These are phyloP conservation scores for Scleroderma citrinum DNA, from an alignment of 768 basidiomycete species.

Conservation along the genomic window DNA sequence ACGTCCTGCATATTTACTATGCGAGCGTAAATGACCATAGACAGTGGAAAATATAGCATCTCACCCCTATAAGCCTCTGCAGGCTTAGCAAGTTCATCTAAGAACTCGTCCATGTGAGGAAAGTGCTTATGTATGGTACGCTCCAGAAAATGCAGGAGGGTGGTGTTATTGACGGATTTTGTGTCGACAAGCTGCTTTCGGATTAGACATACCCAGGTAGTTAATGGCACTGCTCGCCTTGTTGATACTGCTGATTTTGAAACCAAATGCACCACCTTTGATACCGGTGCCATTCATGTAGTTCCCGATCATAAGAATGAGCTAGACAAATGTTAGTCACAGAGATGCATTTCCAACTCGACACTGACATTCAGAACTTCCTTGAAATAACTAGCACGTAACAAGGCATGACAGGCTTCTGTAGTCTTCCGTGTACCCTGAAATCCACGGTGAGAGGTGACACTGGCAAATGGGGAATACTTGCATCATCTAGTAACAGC, in stretches of 20 bases:
- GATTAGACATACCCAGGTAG: neutral
- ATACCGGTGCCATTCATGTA: conserved; percentile 97
- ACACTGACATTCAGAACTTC: conserved; percentile 70
- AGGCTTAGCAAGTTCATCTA: conserved; percentile 84
- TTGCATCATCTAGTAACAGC: conserved; percentile 74
- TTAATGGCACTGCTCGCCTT: conserved; percentile 46
- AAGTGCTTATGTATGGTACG: conserved; percentile 84
- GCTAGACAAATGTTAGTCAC: conserved; percentile 31
- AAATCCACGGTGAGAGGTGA: conserved; percentile 5
- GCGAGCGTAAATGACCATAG: conserved; percentile 9
- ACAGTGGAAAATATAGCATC: conserved; percentile 8
- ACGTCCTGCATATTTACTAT: conserved; percentile 84
- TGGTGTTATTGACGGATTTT: conserved; percentile 92
- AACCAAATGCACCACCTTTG: conserved; percentile 96
- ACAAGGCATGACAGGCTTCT: conserved; percentile 73
- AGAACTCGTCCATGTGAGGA: conserved; percentile 77
- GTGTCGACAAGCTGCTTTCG: conserved; percentile 82
- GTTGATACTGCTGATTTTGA: conserved; percentile 96
- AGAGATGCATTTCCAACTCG: conserved; percentile 15
- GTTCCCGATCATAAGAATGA: conserved; percentile 94
- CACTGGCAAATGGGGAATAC: conserved; percentile 10
- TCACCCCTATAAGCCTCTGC: conserved; percentile 90
- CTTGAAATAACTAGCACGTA: conserved; percentile 83
- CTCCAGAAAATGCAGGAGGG: conserved; percentile 91
- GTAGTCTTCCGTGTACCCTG: conserved; percentile 78